Percentiles rank a stretch among this genome's conserved stretches.
These are phyloP conservation scores for Aspergillus chevalieri DNA, from an alignment of 2,329 filamentous ascomycete species.

Conservation along the genomic window DNA sequence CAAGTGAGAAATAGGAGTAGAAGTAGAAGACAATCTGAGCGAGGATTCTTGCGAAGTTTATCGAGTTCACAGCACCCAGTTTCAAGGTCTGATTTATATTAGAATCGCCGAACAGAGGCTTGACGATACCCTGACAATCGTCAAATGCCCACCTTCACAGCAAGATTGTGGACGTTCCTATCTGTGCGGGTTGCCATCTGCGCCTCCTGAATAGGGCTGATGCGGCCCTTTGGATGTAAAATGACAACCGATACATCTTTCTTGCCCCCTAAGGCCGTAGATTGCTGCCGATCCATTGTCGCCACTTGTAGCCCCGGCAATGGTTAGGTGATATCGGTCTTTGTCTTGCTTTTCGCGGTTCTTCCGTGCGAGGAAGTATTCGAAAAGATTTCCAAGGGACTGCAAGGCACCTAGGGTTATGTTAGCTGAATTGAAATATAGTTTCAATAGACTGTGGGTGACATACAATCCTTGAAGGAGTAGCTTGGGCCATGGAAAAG, in stretches of 20 bases:
- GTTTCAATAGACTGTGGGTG: too few relatives aligned
- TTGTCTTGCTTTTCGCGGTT: slow-evolving; percentile 39
- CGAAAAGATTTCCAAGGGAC: slow-evolving; percentile 73
- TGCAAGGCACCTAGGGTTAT: slow-evolving; percentile 62
- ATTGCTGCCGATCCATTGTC: slow-evolving; percentile 91
- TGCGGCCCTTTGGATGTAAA: slow-evolving; percentile 81
- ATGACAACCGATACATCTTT: slow-evolving; percentile 97
- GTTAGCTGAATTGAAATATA: too few relatives aligned
- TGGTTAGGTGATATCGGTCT: slow-evolving; percentile 73
- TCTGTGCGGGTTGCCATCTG: slow-evolving; percentile 96
- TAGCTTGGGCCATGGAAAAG: slow-evolving; percentile 95
- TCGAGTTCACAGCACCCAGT: slow-evolving; percentile 90
- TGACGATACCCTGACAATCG: slow-evolving; percentile 95
- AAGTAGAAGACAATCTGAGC: slow-evolving; percentile 98
- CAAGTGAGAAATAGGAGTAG: slow-evolving; percentile 80
- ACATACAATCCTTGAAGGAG: slow-evolving; percentile 71
- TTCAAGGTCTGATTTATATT: slow-evolving; percentile 76
- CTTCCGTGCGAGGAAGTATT: slow-evolving; percentile 42
- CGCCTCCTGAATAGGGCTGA: slow-evolving; percentile 86
- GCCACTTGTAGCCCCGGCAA: slow-evolving; percentile 80
- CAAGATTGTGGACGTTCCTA: slow-evolving; percentile 84
- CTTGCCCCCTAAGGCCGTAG: slow-evolving; percentile 84
- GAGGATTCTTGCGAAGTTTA: slow-evolving; percentile 92
- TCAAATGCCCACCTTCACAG: slow-evolving; percentile 89
- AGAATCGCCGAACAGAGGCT: slow-evolving; percentile 80